Percentiles rank a stretch among this genome's conserved stretches.
Evolutionary conservation across 257 asterid genomes (phyloP).

Genomic region (Solanum dulcamara): DNA sequence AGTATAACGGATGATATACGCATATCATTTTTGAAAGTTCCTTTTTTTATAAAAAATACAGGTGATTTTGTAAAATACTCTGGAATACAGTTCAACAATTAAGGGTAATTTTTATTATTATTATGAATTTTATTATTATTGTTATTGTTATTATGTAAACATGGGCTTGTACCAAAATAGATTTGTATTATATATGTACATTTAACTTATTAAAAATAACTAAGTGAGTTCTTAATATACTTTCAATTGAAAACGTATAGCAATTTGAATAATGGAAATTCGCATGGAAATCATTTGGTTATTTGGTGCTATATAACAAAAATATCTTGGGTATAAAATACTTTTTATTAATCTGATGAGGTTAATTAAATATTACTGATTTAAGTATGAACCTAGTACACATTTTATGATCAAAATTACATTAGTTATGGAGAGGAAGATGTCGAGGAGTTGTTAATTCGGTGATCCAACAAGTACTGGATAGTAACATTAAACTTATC

Average conservation of each 20-base stretch:
- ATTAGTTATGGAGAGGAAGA: not conserved
- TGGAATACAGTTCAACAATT: not conserved
- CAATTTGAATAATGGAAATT: not conserved
- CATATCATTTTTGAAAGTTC: no score
- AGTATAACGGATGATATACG: no score
- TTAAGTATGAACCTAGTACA: not conserved
- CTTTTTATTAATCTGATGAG: not conserved
- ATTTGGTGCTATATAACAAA: not conserved
- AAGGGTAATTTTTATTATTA: not conserved
- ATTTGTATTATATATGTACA: not conserved
- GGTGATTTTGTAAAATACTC: not conserved
- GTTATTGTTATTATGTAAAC: not conserved
- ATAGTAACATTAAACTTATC: not conserved
- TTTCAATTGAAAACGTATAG: not conserved
- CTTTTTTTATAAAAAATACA: no score
- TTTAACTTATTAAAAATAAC: not conserved
- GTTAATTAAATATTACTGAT: not conserved
- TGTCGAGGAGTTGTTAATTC: not conserved
- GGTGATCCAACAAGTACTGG: not conserved
- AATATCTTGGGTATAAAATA: not conserved
- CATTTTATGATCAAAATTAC: not conserved
- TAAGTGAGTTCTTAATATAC: not conserved
- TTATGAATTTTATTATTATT: not conserved
- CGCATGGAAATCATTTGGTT: not conserved
- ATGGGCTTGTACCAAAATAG: not conserved